These are phyloP conservation scores for Primulina eburnea DNA, from an alignment of 257 asterid genomes.

Conservation along the genomic window DNA sequence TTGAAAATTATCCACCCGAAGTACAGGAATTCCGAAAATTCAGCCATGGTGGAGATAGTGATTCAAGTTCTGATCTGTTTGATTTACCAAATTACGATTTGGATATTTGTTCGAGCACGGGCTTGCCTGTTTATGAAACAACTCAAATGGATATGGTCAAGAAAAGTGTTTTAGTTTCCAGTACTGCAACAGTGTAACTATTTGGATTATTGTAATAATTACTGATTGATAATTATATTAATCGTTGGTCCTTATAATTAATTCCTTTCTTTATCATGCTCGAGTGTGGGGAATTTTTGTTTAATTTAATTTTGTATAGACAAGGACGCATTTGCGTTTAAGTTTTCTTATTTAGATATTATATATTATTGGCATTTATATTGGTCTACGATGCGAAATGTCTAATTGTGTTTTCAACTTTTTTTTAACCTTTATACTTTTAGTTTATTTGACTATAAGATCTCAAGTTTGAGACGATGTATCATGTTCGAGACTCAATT, in stretches of 20 bases:
- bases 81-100: constrained; percentile 73
- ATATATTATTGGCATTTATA: too few species aligned
- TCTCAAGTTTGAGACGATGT: too few species aligned
- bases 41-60: constrained; percentile 55
- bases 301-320: constrained; percentile 11
- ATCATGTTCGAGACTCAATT: too few species aligned
- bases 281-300: constrained; percentile 24
- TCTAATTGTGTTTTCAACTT: too few species aligned
- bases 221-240: not conserved
- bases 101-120: constrained; percentile 31
- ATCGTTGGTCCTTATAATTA: not conserved
- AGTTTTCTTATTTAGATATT: too few species aligned
- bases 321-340: not conserved
- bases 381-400: too few species aligned
- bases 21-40: constrained; percentile 35
- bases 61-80: constrained; percentile 87
- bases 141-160: constrained; percentile 37
- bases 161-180: constrained; percentile 28
- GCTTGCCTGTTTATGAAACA: constrained; percentile 51
- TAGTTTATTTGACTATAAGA: too few species aligned
- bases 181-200: constrained; percentile 10
- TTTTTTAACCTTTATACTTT: too few species aligned
- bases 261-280: constrained; percentile 16
- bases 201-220: not conserved
- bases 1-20: constrained; percentile 21